Evolutionary conservation across 2,329 filamentous ascomycete genomes (phyloP).

Genomic region (Beauveria rudraprayagi): DNA sequence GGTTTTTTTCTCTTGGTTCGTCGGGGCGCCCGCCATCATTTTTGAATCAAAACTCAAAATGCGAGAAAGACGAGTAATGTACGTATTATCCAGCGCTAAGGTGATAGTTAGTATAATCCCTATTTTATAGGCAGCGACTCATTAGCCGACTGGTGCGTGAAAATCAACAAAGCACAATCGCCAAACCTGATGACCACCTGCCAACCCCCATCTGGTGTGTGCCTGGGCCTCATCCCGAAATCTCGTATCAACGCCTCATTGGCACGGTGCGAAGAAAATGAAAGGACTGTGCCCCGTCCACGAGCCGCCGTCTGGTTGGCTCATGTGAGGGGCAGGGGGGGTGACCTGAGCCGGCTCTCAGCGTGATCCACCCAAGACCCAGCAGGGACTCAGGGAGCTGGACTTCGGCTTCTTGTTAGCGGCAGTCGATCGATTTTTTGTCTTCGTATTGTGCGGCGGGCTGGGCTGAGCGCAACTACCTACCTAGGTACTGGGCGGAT

Average conservation of each 20-base stretch:
- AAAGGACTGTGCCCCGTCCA: background rate
- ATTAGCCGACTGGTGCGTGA: too few relatives aligned
- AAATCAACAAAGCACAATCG: background rate
- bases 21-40: background rate
- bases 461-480: background rate
- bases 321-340: background rate
- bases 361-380: background rate
- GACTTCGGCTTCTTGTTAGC: background rate
- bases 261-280: background rate
- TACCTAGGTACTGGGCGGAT: background rate
- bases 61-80: background rate
- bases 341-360: background rate
- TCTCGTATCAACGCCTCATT: background rate
- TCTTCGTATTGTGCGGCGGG: background rate
- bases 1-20: too few relatives aligned
- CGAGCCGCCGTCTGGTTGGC: background rate
- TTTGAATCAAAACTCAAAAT: background rate
- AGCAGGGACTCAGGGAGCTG: background rate
- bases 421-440: conserved; percentile 4
- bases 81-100: too few relatives aligned
- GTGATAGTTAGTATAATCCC: too few relatives aligned
- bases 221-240: background rate
- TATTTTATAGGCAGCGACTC: too few relatives aligned
- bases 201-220: background rate
- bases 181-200: background rate